Evolutionary conservation across 805 yeast species (phyloP).

Genomic region (Phaffomyces opuntiae): DNA sequence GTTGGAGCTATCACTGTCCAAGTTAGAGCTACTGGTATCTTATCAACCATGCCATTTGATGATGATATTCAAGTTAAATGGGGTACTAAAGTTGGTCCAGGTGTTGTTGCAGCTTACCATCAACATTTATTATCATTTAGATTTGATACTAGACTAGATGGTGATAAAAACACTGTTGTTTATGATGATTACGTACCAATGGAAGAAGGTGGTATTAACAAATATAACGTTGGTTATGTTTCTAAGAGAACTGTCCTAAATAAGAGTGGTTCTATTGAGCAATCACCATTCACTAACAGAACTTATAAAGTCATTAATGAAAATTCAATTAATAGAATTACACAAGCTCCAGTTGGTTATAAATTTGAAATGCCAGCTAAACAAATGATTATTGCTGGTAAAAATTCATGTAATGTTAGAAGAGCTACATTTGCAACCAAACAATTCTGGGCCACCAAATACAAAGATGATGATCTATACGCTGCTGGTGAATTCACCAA

Average conservation of each 20-base stretch:
- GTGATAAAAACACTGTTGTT: constrained; percentile 67
- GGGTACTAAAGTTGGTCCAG: constrained; percentile 73
- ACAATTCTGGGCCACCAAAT: constrained; percentile 78
- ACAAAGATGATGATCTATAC: constrained; percentile 61
- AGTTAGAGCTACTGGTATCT: constrained; percentile 80
- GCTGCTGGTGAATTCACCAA: constrained; percentile 87
- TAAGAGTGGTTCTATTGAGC: constrained; percentile 59
- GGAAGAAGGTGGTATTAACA: constrained; percentile 50
- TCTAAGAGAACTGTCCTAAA: constrained; percentile 59
- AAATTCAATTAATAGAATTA: constrained; percentile 58
- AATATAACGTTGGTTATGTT: constrained; percentile 46
- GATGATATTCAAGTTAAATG: constrained; percentile 13
- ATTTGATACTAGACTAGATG: constrained; percentile 78
- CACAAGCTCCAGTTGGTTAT: constrained; percentile 70
- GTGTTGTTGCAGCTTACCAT: constrained; percentile 78
- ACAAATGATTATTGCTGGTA: constrained; percentile 66
- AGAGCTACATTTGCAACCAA: constrained; percentile 73
- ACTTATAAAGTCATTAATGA: constrained; percentile 71
- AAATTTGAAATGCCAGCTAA: constrained; percentile 64
- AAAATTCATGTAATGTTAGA: constrained; percentile 54
- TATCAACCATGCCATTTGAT: constrained; percentile 70
- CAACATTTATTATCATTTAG: constrained; percentile 76
- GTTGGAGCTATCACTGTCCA: constrained; percentile 75
- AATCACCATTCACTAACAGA: constrained; percentile 39
- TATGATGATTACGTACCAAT: constrained; percentile 63